Base-by-base conservation (phyloP, 2,329 filamentous ascomycete species). In the Pyrenophora seminiperda region DNA sequence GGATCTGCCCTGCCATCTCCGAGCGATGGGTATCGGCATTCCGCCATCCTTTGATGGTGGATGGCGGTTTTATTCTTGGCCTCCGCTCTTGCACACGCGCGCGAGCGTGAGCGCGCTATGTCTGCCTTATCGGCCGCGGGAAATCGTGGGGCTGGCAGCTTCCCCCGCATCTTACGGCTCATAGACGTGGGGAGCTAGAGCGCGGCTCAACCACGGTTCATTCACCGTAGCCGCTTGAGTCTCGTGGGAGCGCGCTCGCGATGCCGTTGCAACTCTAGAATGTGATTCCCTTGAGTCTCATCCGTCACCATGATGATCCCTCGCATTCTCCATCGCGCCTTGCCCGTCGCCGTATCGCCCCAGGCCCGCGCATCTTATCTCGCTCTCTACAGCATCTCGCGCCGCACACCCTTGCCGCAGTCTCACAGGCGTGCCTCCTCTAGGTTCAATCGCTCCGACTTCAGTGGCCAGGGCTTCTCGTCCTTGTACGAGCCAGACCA, bases 401-500 rank as follows among this genome's bases (percentile, higher is more conserved):
- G 55, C 49, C 63, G 65, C 37, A 18, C 41, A 19, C 30, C 38
- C 42, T 39, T 51, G 41, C 40, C 42, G 17, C 22, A 24, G 33
- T n/a, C 68, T 65, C 49, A 46, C 63, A 47, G 64, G 75, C 49
- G 41, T 37, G 40, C 17, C 32, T 58, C 61, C 36, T 78, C 77
- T 18, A 76, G 81, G 52, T 85, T 83, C 60, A 76, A 79, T 58
- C 80, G 83, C 31, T 83, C 83, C 38, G 49, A 87, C 71, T 87
- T 87, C 57, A 79, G 81, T 48, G 81, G 79, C 43, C 83, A 86
- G 63, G 81, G 81, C 14, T 88, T 80, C 68, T 84, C 83, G 7
- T 78, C 80, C 34, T 79, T 78, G 55, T 88, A 88, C 73, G 85
- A 88, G 64, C 75, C 85, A 5, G 82, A 80, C 5, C 73, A 79